Conservation (phyloP, 2,329 filamentous ascomycete species). For the Apiospora malaysiana region DNA sequence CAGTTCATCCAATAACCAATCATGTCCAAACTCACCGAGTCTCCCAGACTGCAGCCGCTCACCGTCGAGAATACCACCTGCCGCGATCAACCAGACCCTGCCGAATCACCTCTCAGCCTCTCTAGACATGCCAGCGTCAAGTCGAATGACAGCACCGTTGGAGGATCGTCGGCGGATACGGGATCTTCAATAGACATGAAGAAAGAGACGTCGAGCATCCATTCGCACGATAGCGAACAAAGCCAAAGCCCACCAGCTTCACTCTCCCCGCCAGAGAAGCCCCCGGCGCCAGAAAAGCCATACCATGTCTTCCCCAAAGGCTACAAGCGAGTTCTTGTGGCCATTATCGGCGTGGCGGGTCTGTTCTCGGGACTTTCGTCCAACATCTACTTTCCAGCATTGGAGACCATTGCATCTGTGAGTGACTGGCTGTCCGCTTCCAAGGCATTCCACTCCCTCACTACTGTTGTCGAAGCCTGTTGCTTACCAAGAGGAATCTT, state of each 20-base stretch:
- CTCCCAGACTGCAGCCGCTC: background rate
- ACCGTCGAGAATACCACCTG: background rate
- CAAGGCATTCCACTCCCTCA: background rate
- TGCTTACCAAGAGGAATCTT: no score
- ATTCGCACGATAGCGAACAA: no score
- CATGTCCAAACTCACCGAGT: background rate
- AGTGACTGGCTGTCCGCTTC: background rate
- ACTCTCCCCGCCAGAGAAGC: background rate
- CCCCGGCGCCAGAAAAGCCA: no score
- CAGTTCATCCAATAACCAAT: background rate
- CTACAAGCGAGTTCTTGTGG: slow-evolving; percentile 53
- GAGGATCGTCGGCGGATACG: background rate
- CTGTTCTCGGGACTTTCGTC: slow-evolving; percentile 59
- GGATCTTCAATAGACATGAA: background rate
- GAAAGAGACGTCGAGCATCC: background rate
- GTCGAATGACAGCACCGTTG: no score
- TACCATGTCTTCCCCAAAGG: slow-evolving; percentile 44
- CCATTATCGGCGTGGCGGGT: slow-evolving; percentile 55
- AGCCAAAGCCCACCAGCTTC: background rate
- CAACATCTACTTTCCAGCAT: slow-evolving; percentile 57
- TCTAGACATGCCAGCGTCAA: background rate
- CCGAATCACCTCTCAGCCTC: background rate
- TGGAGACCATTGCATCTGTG: slow-evolving; percentile 45
- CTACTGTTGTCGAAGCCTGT: no score
- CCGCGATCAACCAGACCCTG: background rate